Evolutionary conservation across 2,329 filamentous ascomycete species (phyloP), one percentile per base, ranked within the genome.

Genomic region (Exserohilum turcica): DNA sequence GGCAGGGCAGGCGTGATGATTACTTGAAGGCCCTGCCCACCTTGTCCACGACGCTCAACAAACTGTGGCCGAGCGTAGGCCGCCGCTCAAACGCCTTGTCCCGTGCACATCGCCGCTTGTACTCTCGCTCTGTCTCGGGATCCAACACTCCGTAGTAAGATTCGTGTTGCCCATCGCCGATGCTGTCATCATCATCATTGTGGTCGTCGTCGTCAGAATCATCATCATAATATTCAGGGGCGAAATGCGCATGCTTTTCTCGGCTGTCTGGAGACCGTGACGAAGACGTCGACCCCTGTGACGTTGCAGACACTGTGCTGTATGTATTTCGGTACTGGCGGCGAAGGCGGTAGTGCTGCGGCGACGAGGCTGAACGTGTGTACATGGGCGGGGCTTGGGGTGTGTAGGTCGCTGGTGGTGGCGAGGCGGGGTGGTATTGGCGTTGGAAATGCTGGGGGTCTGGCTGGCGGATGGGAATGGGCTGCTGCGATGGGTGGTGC

Each of bases 61-160:
- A 27, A 47, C 66, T 68, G 2, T 57, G 68, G 1, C 69, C 69
- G 8, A 71, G 43, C 36, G 69, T 70, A 4, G 69, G 69, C 44
- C 69, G 45, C 4, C 55, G 54, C 53, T 70, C 65, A 15, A 65
- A 15, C 29, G 58, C 56, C 44, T 51, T 52, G 21, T 64, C 56
- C 48, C 45, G 56, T 5, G 58, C 54, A 36, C 63, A 66, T 27
- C 54, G 46, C 24, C 21, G 48, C 21, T 65, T 45, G 12, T 65
- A 66, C 44, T 49, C 52, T 6, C 38, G 35, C 13, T 61, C 48
- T 35, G 57, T 64, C 7, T 60, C 45, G 15, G 54, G 43, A 33
- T 64, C 62, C 48, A 61, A 43, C 28, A 42, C 42, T 1, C 55
- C 60, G 4, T 59, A 18, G 16, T 18, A 16, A 12, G 12, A 16